phyloP scores from a whole-genome alignment of 1,139 yeast genomes.

The Geotrichum reessii region DNA sequence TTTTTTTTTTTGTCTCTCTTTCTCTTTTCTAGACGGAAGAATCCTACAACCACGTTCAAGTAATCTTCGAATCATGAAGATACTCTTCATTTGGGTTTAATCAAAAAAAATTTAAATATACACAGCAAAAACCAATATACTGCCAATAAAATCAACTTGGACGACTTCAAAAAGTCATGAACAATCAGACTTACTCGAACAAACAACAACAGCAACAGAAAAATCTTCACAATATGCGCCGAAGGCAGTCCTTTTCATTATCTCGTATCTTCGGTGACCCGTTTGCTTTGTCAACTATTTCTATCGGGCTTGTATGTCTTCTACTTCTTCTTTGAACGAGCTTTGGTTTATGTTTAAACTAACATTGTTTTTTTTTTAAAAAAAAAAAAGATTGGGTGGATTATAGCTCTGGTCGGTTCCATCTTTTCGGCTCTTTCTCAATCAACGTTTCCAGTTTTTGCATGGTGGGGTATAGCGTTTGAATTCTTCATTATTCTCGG shows the following conservation, averaged over 20 bases:
- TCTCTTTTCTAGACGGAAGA: not conserved
- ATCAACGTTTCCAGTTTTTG: conserved; percentile 61
- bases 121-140: not conserved
- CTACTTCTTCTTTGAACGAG: conserved; percentile 3
- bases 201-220: not conserved
- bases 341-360: not conserved
- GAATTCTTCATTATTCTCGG: conserved; percentile 56
- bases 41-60: not conserved
- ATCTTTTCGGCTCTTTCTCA: conserved; percentile 47
- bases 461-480: conserved; percentile 97
- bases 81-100: not conserved
- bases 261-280: conserved; percentile 37
- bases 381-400: conserved; percentile 64
- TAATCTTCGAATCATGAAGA: not conserved
- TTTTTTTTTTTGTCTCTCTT: not conserved
- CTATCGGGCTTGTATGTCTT: conserved; percentile 31
- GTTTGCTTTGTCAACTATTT: conserved; percentile 37
- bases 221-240: not conserved
- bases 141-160: not conserved
- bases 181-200: not conserved
- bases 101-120: not conserved
- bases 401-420: conserved; percentile 81
- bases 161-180: not conserved
- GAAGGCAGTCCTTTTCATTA: not conserved
- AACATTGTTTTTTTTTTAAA: conserved; percentile 6